phyloP scores from a whole-genome alignment of 1,139 yeast species.

The Geotrichum restrictum region DNA sequence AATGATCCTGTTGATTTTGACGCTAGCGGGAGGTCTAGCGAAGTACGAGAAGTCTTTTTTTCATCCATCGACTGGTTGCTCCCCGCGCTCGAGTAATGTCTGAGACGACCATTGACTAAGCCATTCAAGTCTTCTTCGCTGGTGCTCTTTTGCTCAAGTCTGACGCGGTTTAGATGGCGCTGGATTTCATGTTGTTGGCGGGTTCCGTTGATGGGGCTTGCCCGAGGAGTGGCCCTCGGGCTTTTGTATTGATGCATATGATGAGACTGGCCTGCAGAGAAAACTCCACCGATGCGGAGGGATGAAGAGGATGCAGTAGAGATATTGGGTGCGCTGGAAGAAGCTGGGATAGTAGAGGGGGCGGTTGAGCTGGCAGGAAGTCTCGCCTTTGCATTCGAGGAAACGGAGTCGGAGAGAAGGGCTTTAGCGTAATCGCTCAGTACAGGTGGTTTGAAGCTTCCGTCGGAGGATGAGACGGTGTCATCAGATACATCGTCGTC shows the following conservation, averaged over 20 bases:
- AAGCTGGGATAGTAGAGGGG: background rate
- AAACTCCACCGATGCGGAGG: slow-evolving; percentile 13
- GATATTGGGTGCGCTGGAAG: slow-evolving; percentile 2
- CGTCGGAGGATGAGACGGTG: slow-evolving; percentile 41
- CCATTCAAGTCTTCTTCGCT: slow-evolving; percentile 15
- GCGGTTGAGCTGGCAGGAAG: slow-evolving; percentile 1
- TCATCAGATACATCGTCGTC: slow-evolving; percentile 26
- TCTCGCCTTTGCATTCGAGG: slow-evolving; percentile 20
- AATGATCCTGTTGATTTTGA: slow-evolving; percentile 11
- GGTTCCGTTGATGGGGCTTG: slow-evolving; percentile 21
- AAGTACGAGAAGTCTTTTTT: slow-evolving; percentile 1
- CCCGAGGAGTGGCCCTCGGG: slow-evolving; percentile 14
- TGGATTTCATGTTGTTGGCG: slow-evolving; percentile 21
- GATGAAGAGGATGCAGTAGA: slow-evolving; percentile 14
- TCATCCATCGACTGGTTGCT: slow-evolving; percentile 10
- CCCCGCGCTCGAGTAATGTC: slow-evolving; percentile 14
- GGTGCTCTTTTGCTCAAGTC: slow-evolving; percentile 7
- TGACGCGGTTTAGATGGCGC: slow-evolving; percentile 20
- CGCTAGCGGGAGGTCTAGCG: slow-evolving; percentile 1
- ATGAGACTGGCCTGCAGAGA: background rate
- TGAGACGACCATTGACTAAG: slow-evolving; percentile 5
- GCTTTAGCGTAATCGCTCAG: slow-evolving; percentile 56
- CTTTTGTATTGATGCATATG: slow-evolving; percentile 13
- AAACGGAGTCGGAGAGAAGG: slow-evolving; percentile 36
- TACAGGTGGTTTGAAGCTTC: slow-evolving; percentile 59